These are phyloP conservation scores for Penicillium paneum DNA, from an alignment of 2,329 filamentous ascomycete genomes.

Conservation along the genomic window DNA sequence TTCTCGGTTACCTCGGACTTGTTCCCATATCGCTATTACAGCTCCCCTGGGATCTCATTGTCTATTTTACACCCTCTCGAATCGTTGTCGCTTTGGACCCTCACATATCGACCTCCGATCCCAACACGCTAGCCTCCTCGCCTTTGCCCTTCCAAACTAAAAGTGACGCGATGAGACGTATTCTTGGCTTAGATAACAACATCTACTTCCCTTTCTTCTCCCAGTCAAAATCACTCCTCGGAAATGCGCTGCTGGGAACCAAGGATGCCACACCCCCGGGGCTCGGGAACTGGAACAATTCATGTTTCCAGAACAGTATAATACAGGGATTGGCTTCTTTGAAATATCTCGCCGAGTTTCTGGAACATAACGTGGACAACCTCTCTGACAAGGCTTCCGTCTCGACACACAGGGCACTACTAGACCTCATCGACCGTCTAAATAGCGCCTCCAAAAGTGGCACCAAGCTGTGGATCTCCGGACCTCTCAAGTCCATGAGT, in stretches of 20 bases:
- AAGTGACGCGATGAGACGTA: constrained; percentile 61
- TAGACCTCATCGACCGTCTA: constrained; percentile 65
- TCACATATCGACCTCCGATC: constrained; percentile 44
- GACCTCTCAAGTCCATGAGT: constrained; percentile 82
- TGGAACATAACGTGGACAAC: constrained; percentile 47
- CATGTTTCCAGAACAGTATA: constrained; percentile 96
- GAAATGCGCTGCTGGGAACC: constrained; percentile 41
- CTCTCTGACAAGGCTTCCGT: constrained; percentile 38
- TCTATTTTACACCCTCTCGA: constrained; percentile 40
- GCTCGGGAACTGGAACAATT: constrained; percentile 88
- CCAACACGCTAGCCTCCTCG: constrained; percentile 41
- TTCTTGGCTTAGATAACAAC: constrained; percentile 59
- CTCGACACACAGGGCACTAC: constrained; percentile 55
- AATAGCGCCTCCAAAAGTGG: constrained; percentile 70
- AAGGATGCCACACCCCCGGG: constrained; percentile 52
- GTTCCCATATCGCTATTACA: constrained; percentile 30
- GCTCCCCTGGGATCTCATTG: constrained; percentile 38
- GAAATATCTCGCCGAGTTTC: constrained; percentile 64
- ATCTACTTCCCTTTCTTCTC: constrained; percentile 59
- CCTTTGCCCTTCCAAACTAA: constrained; percentile 51
- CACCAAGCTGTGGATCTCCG: constrained; percentile 75
- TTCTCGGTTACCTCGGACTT: constrained; percentile 32
- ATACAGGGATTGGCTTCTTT: constrained; percentile 81
- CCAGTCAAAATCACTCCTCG: constrained; percentile 55
- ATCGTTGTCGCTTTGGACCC: constrained; percentile 49